Evolutionary conservation across 108 stramenopile species (phyloP).

Genomic region (Fragilaria crotonensis): DNA sequence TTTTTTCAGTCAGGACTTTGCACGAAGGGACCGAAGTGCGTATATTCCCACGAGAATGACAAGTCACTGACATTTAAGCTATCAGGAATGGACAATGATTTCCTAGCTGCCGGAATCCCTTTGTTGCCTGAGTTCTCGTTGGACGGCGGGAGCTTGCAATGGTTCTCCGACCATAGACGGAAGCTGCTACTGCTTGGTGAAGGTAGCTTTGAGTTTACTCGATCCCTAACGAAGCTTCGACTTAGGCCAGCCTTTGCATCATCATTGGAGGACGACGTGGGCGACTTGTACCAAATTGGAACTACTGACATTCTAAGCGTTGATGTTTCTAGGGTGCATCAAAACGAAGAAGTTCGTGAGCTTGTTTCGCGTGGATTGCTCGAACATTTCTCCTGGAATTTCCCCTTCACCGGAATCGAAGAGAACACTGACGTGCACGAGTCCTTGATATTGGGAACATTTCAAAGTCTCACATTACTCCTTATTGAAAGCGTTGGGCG

Average conservation of each 20-base stretch:
- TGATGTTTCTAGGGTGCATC: conserved; percentile 8
- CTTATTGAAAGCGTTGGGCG: neutral
- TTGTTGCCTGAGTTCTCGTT: too few relatives aligned
- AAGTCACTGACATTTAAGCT: too few relatives aligned
- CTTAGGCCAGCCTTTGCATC: conserved; percentile 1
- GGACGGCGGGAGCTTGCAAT: too few relatives aligned
- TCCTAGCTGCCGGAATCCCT: too few relatives aligned
- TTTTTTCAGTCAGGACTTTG: too few relatives aligned
- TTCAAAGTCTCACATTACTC: neutral
- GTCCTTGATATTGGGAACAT: neutral
- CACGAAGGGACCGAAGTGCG: too few relatives aligned
- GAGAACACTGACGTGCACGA: neutral
- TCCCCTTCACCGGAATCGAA: neutral
- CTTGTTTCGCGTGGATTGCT: neutral
- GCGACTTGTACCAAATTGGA: neutral
- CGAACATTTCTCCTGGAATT: neutral
- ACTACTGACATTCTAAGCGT: too few relatives aligned
- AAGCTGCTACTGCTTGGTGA: conserved; percentile 8
- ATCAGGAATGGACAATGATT: too few relatives aligned
- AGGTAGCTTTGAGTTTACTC: conserved; percentile 13
- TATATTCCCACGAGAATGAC: too few relatives aligned
- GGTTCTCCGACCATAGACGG: too few relatives aligned
- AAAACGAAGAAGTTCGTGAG: neutral
- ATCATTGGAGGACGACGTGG: neutral
- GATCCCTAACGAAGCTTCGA: neutral